These are phyloP conservation scores for Vinca minor DNA, from an alignment of 257 asterid genomes.

Conservation along the genomic window DNA sequence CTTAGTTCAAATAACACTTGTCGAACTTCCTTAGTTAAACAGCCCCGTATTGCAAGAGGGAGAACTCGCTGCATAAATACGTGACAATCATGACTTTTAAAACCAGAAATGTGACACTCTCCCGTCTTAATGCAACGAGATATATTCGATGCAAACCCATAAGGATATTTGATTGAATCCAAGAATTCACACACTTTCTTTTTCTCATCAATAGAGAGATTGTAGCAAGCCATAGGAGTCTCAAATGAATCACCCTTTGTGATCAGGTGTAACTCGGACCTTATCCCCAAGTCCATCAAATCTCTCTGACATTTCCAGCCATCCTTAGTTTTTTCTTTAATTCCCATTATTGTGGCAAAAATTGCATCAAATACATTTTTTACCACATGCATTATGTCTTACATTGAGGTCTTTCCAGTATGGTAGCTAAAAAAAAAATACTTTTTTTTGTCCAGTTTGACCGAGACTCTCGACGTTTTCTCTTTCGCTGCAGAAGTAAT, in stretches of 20 bases:
- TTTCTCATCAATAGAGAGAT: neutral
- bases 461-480: neutral
- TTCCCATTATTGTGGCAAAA: neutral
- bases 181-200: neutral
- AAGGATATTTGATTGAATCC: neutral
- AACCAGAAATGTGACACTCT: neutral
- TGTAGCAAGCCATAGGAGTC: neutral
- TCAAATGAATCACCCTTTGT: neutral
- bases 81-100: constrained; percentile 5
- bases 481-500: neutral
- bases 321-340: neutral
- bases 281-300: too few species aligned
- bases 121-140: neutral
- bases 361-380: neutral
- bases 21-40: neutral
- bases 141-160: constrained; percentile 7
- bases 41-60: too few species aligned
- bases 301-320: neutral
- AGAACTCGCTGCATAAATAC: neutral
- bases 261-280: too few species aligned
- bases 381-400: neutral
- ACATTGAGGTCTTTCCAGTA: neutral
- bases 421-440: neutral
- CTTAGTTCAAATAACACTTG: neutral
- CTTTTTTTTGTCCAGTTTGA: neutral